A percentile compares a stretch with the other conserved stretches of the same genome.
Conservation (phyloP, 345 rosid genomes). For the Euclidium syriacum region DNA sequence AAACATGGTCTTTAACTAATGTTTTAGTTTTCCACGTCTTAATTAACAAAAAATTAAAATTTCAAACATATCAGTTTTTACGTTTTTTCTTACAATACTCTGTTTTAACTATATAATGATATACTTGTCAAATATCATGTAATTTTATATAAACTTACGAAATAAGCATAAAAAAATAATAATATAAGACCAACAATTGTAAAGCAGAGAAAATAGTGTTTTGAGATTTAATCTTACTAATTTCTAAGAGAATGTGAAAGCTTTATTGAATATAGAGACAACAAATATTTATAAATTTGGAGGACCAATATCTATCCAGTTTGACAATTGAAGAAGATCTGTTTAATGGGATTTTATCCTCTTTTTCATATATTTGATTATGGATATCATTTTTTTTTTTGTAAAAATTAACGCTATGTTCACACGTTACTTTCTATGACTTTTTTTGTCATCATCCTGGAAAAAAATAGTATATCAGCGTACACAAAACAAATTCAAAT, state of each 20-base stretch:
- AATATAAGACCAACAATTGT: too few relatives aligned
- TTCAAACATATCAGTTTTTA: background rate
- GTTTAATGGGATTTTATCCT: conserved; percentile 11
- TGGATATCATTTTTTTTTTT: background rate
- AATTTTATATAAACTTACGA: too few relatives aligned
- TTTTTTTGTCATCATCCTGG: conserved; percentile 22
- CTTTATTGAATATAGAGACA: background rate
- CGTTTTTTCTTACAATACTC: too few relatives aligned
- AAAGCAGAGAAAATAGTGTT: background rate
- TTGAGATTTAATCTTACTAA: background rate
- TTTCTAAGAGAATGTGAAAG: background rate
- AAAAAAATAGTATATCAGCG: conserved; percentile 7
- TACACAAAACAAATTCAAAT: conserved; percentile 19
- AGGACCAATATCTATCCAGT: conserved; percentile 5
- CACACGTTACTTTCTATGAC: conserved; percentile 28
- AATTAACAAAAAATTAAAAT: background rate
- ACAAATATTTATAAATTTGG: background rate
- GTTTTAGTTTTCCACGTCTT: background rate
- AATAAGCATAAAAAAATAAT: too few relatives aligned
- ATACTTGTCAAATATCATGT: background rate
- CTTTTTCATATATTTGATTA: background rate
- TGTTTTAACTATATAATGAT: background rate
- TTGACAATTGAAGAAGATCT: conserved; percentile 19
- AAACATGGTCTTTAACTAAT: background rate
- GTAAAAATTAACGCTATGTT: conserved; percentile 23